Conservation (phyloP, 176 grass and related monocot species). For the Aegilops umbellulata region DNA sequence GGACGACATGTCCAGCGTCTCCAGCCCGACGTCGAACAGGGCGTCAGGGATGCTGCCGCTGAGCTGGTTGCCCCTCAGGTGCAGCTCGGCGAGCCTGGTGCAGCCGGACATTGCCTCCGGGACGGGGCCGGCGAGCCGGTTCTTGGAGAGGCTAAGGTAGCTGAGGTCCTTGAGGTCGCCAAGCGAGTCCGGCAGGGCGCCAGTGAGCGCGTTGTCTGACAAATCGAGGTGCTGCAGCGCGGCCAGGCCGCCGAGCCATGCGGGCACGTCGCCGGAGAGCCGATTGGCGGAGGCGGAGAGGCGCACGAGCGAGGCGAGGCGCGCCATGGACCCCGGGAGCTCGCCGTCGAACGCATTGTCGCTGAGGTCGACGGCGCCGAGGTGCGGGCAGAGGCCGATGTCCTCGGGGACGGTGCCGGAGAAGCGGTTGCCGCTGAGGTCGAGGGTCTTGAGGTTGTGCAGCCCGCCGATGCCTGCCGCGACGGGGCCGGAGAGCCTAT, state of each 20-base stretch:
- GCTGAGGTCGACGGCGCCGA: constrained; percentile 58
- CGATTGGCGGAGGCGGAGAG: constrained; percentile 56
- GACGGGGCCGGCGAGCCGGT: constrained; percentile 54
- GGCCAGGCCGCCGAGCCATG: constrained; percentile 58
- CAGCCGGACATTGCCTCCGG: constrained; percentile 58
- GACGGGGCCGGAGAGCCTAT: constrained; percentile 59
- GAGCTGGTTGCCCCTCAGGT: constrained; percentile 53
- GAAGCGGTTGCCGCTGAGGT: constrained; percentile 64
- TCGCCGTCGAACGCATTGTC: constrained; percentile 60
- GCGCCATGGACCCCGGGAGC: constrained; percentile 54
- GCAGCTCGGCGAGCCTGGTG: constrained; percentile 61
- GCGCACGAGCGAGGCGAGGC: constrained; percentile 57
- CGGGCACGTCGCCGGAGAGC: constrained; percentile 56
- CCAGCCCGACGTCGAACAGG: constrained; percentile 69
- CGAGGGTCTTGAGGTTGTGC: constrained; percentile 69
- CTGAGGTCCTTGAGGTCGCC: constrained; percentile 73
- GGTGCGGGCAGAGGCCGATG: constrained; percentile 68
- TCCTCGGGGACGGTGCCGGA: constrained; percentile 47
- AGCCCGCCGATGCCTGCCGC: constrained; percentile 42
- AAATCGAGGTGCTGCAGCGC: constrained; percentile 66
- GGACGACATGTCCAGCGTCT: constrained; percentile 78
- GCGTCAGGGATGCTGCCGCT: constrained; percentile 61
- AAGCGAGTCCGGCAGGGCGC: constrained; percentile 56
- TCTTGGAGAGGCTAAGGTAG: constrained; percentile 71
- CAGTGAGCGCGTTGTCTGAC: constrained; percentile 64